Percentiles rank a stretch among this genome's conserved stretches.
Evolutionary conservation across 2,329 filamentous ascomycete genomes (phyloP).

Genomic region (Claviceps arundinis): DNA sequence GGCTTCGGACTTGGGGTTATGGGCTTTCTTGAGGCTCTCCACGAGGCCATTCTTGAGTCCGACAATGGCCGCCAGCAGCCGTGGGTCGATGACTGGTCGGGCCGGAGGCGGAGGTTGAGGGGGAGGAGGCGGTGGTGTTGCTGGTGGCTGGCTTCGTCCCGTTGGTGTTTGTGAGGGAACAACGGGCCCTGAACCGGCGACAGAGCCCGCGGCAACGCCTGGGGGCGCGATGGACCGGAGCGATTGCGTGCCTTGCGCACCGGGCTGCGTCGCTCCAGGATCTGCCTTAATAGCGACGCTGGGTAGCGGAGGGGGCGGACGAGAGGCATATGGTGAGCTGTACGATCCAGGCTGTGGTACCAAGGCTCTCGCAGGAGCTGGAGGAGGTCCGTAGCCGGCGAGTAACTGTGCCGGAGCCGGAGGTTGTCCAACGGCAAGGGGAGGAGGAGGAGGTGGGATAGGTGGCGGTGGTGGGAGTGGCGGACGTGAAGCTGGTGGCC

Average conservation of each 20-base stretch:
- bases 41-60: constrained; percentile 34
- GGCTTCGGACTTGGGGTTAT: constrained; percentile 28
- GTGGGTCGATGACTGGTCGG: constrained; percentile 29
- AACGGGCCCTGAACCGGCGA: constrained; percentile 1
- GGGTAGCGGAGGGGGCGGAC: constrained; percentile 19
- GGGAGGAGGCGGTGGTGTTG: constrained; percentile 11
- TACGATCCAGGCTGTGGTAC: constrained; percentile 20
- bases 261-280: constrained; percentile 11
- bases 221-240: constrained; percentile 4
- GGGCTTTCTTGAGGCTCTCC: constrained; percentile 30
- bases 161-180: constrained; percentile 8
- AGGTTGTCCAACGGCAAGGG: constrained; percentile 13
- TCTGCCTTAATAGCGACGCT: constrained; percentile 17
- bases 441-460: background rate
- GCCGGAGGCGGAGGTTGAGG: constrained; percentile 9
- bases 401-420: constrained; percentile 22
- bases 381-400: constrained; percentile 21
- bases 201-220: background rate
- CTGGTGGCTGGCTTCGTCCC: constrained; percentile 12
- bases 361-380: constrained; percentile 21
- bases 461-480: background rate
- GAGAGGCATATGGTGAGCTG: constrained; percentile 24
- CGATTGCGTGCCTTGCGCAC: constrained; percentile 8
- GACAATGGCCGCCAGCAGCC: constrained; percentile 27
- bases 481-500: background rate